Conservation (phyloP, 805 yeast species). For the Myxozyma neglecta region DNA sequence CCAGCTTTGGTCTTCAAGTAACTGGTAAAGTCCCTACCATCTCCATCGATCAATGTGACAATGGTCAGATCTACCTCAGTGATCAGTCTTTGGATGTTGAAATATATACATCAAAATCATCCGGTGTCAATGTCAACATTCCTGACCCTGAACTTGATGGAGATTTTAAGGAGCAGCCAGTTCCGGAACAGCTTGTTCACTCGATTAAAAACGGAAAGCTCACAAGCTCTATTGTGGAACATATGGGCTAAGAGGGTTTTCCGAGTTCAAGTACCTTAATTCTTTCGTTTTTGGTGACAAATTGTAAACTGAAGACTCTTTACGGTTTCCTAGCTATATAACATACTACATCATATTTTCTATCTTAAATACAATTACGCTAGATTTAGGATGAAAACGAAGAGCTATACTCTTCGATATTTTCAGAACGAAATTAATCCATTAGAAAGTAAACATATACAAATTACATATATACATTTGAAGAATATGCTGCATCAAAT, state of each 20-base stretch:
- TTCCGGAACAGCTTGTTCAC: constrained; percentile 91
- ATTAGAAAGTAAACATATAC: neutral
- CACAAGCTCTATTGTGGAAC: constrained; percentile 73
- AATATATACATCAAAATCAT: constrained; percentile 78
- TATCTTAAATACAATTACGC: no score
- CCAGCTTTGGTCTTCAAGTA: constrained; percentile 80
- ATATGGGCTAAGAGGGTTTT: constrained; percentile 57
- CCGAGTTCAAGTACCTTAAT: neutral
- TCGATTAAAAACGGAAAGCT: constrained; percentile 59
- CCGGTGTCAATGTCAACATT: constrained; percentile 80
- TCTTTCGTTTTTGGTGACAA: neutral
- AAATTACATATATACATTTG: constrained; percentile 1
- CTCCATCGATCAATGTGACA: constrained; percentile 84
- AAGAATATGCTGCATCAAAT: neutral
- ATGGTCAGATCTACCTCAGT: constrained; percentile 77
- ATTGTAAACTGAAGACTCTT: no score
- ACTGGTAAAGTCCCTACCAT: constrained; percentile 80
- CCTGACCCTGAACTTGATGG: constrained; percentile 67
- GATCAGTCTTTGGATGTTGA: constrained; percentile 71
- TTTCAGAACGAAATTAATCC: neutral
- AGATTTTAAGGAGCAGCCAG: constrained; percentile 76
- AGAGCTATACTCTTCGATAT: neutral
- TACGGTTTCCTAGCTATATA: no score
- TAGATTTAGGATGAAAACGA: neutral
- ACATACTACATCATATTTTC: no score